phyloP scores from a whole-genome alignment of 768 basidiomycete species.

The Tephrocybe sp. region DNA sequence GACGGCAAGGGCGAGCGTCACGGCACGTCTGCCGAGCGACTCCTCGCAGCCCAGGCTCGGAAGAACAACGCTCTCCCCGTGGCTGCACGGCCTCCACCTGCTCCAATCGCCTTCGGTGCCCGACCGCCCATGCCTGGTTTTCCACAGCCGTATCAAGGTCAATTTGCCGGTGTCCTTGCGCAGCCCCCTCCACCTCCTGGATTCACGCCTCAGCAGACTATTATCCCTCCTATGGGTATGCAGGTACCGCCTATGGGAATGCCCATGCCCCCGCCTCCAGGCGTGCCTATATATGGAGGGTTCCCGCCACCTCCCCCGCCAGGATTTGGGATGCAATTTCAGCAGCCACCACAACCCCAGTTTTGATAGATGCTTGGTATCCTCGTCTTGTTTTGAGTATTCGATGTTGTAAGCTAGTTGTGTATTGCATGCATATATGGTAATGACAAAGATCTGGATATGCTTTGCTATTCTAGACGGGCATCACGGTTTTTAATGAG shows the following conservation, averaged over 20 bases:
- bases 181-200: conserved; percentile 81
- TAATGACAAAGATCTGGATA: conserved; percentile 6
- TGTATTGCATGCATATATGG: neutral
- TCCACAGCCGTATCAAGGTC: conserved; percentile 83
- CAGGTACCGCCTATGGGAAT: no score
- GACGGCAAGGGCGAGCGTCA: conserved; percentile 98
- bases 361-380: conserved; percentile 20
- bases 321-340: conserved; percentile 56
- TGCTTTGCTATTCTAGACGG: neutral
- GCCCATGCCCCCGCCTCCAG: conserved; percentile 23
- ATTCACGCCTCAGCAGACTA: conserved; percentile 71
- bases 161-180: conserved; percentile 88
- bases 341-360: conserved; percentile 44
- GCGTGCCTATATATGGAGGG: conserved; percentile 50
- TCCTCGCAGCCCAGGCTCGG: conserved; percentile 92
- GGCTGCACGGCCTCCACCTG: conserved; percentile 71
- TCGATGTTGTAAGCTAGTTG: conserved; percentile 15
- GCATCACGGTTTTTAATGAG: no score
- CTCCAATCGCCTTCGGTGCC: conserved; percentile 70
- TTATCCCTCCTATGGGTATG: conserved; percentile 59
- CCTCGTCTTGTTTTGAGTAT: conserved; percentile 2
- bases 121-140: conserved; percentile 69
- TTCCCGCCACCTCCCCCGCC: conserved; percentile 66
- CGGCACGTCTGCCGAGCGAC: conserved; percentile 94
- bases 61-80: conserved; percentile 92